These are phyloP conservation scores for Pestalotiopsis sp. DNA, from an alignment of 2,329 filamentous ascomycete genomes.

Conservation along the genomic window DNA sequence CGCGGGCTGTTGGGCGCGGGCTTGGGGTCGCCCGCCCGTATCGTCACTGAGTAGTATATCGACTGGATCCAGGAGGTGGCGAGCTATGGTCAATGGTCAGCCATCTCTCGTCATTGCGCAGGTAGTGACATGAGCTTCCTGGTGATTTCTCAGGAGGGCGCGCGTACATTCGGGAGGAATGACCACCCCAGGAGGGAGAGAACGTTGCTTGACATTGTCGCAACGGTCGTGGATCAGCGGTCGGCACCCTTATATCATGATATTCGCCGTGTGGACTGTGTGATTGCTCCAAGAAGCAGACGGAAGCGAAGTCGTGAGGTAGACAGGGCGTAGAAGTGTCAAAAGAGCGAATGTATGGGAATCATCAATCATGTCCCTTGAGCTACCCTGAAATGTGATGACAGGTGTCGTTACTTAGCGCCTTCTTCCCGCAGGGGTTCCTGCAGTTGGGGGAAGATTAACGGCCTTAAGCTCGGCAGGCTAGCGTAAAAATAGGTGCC, in stretches of 20 bases:
- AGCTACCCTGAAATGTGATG: not conserved
- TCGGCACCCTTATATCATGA: not conserved
- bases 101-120: not conserved
- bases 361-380: not conserved
- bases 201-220: constrained; percentile 49
- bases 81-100: constrained; percentile 52
- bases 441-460: not conserved
- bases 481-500: not conserved
- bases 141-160: not conserved
- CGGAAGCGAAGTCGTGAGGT: too few species aligned
- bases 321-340: not conserved
- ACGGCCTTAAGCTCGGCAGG: not conserved
- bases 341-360: not conserved
- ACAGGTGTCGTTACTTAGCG: not conserved
- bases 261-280: not conserved
- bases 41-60: constrained; percentile 84
- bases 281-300: not conserved
- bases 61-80: constrained; percentile 77
- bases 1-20: constrained; percentile 71
- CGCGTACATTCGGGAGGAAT: constrained; percentile 55
- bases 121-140: not conserved
- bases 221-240: not conserved
- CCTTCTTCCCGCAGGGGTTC: not conserved
- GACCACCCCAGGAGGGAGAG: constrained; percentile 59
- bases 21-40: constrained; percentile 85